Evolutionary conservation across 2,329 filamentous ascomycete genomes (phyloP).

Genomic region (Pseudogymnoascus sp.): DNA sequence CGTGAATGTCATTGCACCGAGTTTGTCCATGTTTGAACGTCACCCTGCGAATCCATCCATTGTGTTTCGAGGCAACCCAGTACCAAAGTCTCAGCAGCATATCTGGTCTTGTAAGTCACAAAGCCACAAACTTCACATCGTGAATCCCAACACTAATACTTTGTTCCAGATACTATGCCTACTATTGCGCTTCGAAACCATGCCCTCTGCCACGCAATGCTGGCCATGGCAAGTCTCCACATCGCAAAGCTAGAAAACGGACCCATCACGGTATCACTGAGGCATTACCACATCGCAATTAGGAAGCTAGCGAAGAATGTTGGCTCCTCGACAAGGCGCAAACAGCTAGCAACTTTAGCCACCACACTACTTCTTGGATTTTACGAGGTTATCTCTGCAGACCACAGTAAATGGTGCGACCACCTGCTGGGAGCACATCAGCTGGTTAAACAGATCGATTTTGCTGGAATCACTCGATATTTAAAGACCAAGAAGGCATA

Average conservation of each 20-base stretch:
- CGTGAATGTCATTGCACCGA: constrained; percentile 78
- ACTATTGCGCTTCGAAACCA: constrained; percentile 76
- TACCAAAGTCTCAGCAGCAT: constrained; percentile 56
- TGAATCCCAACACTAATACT: constrained; percentile 21
- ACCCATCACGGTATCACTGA: constrained; percentile 71
- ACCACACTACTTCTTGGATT: constrained; percentile 80
- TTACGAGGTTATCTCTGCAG: constrained; percentile 90
- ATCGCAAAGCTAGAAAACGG: constrained; percentile 73
- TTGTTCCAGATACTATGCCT: constrained; percentile 61
- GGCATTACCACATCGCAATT: constrained; percentile 84
- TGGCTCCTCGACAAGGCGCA: constrained; percentile 57
- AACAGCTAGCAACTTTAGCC: constrained; percentile 75
- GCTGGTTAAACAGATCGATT: constrained; percentile 75
- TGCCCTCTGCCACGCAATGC: constrained; percentile 82
- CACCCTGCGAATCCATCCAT: constrained; percentile 66
- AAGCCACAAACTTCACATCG: constrained; percentile 26
- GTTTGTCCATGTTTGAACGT: constrained; percentile 80
- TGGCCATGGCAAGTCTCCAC: constrained; percentile 79
- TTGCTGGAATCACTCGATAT: constrained; percentile 61
- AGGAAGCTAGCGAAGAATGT: constrained; percentile 72
- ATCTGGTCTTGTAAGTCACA: constrained; percentile 52
- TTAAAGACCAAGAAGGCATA: constrained; percentile 53
- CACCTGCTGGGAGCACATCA: constrained; percentile 80
- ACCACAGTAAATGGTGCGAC: constrained; percentile 92
- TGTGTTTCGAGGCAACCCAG: constrained; percentile 52